Conservation (phyloP, 441 rosid species). For the Biscutella laevigata region DNA sequence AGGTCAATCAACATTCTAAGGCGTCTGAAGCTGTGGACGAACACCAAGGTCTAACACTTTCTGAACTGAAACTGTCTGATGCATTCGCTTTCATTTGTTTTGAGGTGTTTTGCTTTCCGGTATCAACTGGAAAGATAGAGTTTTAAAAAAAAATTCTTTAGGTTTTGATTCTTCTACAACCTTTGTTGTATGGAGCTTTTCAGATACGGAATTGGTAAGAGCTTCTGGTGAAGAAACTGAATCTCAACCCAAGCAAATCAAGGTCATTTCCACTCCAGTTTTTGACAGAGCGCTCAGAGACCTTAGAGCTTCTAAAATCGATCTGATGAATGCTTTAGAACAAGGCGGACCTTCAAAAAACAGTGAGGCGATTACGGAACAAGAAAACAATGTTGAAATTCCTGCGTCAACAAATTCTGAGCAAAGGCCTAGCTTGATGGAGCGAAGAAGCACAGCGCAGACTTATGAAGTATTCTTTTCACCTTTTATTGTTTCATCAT, state of each 20-base stretch:
- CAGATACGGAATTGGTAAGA: background rate
- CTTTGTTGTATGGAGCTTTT: conserved; percentile 1
- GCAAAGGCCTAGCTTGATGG: conserved; percentile 20
- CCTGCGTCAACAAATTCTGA: conserved; percentile 2
- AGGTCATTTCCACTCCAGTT: conserved; percentile 17
- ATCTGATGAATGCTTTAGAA: conserved; percentile 19
- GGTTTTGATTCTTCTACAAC: background rate
- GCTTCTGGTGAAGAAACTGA: background rate
- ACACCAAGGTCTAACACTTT: conserved; percentile 17
- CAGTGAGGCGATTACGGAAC: background rate
- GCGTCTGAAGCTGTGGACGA: conserved; percentile 4
- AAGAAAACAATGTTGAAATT: background rate
- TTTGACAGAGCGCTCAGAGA: conserved; percentile 6
- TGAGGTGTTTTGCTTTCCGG: too few relatives aligned
- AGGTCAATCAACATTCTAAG: background rate
- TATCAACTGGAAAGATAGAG: too few relatives aligned
- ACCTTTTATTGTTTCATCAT: background rate
- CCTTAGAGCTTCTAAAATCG: conserved; percentile 18
- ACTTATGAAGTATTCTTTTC: conserved; percentile 26
- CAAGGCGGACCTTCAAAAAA: conserved; percentile 13
- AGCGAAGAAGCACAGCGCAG: conserved; percentile 15
- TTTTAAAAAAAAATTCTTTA: too few relatives aligned
- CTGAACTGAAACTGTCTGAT: too few relatives aligned
- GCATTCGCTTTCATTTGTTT: too few relatives aligned
- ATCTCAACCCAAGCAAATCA: background rate